These are phyloP conservation scores for Bremia lactucae DNA, from an alignment of 352 stramenopile species.

Conservation along the genomic window DNA sequence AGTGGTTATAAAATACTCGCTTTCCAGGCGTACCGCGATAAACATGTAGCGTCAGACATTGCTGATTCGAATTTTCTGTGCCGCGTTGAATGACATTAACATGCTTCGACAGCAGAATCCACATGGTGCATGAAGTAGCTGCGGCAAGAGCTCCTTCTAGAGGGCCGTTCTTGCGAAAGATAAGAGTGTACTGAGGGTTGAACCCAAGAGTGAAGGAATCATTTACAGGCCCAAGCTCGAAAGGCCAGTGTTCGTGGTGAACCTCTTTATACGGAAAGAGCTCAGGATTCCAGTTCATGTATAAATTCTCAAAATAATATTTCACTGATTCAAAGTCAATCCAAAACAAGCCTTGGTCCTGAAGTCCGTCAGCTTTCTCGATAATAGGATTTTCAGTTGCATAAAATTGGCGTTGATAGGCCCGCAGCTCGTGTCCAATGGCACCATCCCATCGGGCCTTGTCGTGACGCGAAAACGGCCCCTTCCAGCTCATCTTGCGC, in stretches of 20 bases:
- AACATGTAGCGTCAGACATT: conserved; percentile 88
- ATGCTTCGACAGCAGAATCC: conserved; percentile 90
- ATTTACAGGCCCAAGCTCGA: conserved; percentile 70
- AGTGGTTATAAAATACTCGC: conserved; percentile 79
- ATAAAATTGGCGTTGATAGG: conserved; percentile 49
- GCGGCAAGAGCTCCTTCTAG: conserved; percentile 6
- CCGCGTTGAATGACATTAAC: conserved; percentile 75
- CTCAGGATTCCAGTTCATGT: conserved; percentile 93
- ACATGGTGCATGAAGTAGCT: conserved; percentile 53
- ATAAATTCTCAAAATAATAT: conserved; percentile 88
- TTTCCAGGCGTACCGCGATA: conserved; percentile 54
- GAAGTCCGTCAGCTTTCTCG: conserved; percentile 4
- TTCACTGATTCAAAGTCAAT: conserved; percentile 91
- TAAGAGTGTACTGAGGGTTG: conserved; percentile 90
- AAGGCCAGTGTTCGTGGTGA: conserved; percentile 77
- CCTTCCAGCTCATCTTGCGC: conserved; percentile 78
- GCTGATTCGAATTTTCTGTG: conserved; percentile 33
- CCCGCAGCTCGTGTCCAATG: conserved; percentile 46
- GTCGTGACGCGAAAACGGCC: conserved; percentile 72
- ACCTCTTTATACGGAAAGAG: conserved; percentile 83
- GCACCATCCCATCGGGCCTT: conserved; percentile 36
- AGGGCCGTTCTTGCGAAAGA: conserved; percentile 28
- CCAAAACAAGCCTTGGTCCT: conserved; percentile 94
- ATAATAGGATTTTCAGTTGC: conserved; percentile 6
- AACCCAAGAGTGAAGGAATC: conserved; percentile 88